These are phyloP conservation scores for Termitomyces sp. DNA, from an alignment of 768 basidiomycete species.

Conservation along the genomic window DNA sequence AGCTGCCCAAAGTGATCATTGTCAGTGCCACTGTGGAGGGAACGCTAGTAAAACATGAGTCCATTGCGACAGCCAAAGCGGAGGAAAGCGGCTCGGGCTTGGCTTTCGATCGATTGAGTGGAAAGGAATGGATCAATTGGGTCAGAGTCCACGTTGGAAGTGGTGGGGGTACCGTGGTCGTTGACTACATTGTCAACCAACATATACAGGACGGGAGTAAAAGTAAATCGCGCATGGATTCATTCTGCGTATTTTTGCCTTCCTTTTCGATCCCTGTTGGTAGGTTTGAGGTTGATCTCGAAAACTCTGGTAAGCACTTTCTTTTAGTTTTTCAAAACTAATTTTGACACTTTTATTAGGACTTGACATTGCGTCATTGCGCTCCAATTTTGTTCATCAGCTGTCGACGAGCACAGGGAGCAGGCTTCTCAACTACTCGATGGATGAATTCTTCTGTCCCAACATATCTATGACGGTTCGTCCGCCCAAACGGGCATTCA, in stretches of 20 bases:
- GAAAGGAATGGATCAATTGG: slow-evolving; percentile 64
- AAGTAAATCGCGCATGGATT: slow-evolving; percentile 32
- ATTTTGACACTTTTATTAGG: slow-evolving; percentile 23
- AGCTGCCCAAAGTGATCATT: slow-evolving; percentile 47
- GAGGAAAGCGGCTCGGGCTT: slow-evolving; percentile 31
- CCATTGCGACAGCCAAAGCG: slow-evolving; percentile 36
- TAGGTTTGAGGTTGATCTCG: slow-evolving; percentile 59
- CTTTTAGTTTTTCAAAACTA: not conserved
- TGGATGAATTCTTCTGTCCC: slow-evolving; percentile 58
- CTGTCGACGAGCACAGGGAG: slow-evolving; percentile 35
- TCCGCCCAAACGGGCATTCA: slow-evolving; percentile 11
- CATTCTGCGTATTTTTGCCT: slow-evolving; percentile 56
- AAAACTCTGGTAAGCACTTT: slow-evolving; percentile 44
- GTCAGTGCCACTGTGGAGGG: slow-evolving; percentile 62
- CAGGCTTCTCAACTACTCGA: slow-evolving; percentile 52
- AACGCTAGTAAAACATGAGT: slow-evolving; percentile 59
- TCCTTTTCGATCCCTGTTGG: slow-evolving; percentile 72
- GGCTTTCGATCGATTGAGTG: slow-evolving; percentile 50
- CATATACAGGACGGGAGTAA: slow-evolving; percentile 18
- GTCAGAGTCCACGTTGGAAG: slow-evolving; percentile 55
- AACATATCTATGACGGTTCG: slow-evolving; percentile 38
- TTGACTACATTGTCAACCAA: slow-evolving; percentile 62
- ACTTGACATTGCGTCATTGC: slow-evolving; percentile 38
- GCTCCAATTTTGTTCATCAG: slow-evolving; percentile 58
- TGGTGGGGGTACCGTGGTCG: slow-evolving; percentile 49